These are phyloP conservation scores for Salicornia ramosissima DNA, from an alignment of 148 eudicot species.

Conservation along the genomic window DNA sequence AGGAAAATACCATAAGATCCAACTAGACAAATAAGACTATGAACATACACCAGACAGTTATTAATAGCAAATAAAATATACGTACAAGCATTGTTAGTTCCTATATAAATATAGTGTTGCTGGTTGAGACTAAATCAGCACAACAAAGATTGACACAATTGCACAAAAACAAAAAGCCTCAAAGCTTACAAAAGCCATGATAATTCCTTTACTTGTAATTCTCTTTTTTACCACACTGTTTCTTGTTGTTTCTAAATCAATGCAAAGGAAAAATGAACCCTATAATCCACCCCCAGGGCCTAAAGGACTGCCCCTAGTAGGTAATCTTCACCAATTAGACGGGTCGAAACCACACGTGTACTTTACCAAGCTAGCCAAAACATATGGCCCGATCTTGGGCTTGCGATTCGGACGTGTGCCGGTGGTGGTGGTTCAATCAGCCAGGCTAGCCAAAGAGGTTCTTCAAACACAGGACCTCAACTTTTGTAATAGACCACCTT, in stretches of 20 bases:
- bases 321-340: slow-evolving; percentile 19
- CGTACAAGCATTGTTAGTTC: too few species aligned
- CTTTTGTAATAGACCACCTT: slow-evolving; percentile 14
- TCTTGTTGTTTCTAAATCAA: neutral
- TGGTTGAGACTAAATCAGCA: too few species aligned
- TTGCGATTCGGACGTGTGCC: slow-evolving; percentile 15
- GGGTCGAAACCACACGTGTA: slow-evolving; percentile 7
- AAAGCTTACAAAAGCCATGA: neutral
- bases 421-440: slow-evolving; percentile 15
- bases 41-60: too few species aligned
- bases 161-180: too few species aligned
- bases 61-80: too few species aligned
- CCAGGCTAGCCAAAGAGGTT: slow-evolving; percentile 15
- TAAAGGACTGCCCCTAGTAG: slow-evolving; percentile 25
- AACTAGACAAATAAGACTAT: too few species aligned
- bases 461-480: slow-evolving; percentile 20
- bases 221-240: neutral
- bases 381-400: slow-evolving; percentile 21
- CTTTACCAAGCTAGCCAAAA: slow-evolving; percentile 18
- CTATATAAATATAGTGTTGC: too few species aligned
- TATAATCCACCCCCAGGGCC: slow-evolving; percentile 22
- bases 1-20: too few species aligned
- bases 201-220: neutral
- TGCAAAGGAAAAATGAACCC: neutral
- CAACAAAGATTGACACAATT: too few species aligned